phyloP scores from a whole-genome alignment of 2,329 filamentous ascomycete species.

The Paracoccidioides lutzii region DNA sequence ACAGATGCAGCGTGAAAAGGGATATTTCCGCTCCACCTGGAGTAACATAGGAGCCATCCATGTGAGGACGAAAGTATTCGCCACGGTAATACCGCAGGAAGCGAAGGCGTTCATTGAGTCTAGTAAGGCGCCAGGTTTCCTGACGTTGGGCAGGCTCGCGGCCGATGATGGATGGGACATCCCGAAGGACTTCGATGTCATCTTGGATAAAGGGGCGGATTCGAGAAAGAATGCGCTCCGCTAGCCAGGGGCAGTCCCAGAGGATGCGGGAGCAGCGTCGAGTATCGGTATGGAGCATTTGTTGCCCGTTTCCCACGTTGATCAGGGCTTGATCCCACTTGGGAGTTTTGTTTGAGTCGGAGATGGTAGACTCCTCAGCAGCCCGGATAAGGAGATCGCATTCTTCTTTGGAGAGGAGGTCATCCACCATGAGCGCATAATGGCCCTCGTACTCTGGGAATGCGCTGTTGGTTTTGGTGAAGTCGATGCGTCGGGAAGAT shows the following conservation, averaged over 20 bases:
- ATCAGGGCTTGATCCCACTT: slow-evolving; percentile 58
- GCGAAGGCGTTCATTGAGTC: slow-evolving; percentile 60
- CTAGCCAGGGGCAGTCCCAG: slow-evolving; percentile 53
- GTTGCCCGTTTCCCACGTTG: slow-evolving; percentile 49
- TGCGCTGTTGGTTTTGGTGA: slow-evolving; percentile 29
- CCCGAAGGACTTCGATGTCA: slow-evolving; percentile 27
- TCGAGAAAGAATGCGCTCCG: slow-evolving; percentile 50
- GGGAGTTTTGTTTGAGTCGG: slow-evolving; percentile 22
- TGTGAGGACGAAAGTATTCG: slow-evolving; percentile 62
- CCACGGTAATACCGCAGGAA: slow-evolving; percentile 61
- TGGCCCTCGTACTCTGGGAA: slow-evolving; percentile 41
- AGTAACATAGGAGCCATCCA: slow-evolving; percentile 51
- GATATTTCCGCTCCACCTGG: slow-evolving; percentile 39
- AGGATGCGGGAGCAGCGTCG: slow-evolving; percentile 67
- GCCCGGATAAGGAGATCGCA: slow-evolving; percentile 45
- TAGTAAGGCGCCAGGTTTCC: slow-evolving; percentile 22
- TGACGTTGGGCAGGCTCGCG: slow-evolving; percentile 30
- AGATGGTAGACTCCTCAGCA: slow-evolving; percentile 26
- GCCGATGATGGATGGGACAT: slow-evolving; percentile 33
- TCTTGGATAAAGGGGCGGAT: slow-evolving; percentile 35
- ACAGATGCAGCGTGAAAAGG: slow-evolving; percentile 44
- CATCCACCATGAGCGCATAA: slow-evolving; percentile 52
- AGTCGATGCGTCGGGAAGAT: slow-evolving; percentile 41
- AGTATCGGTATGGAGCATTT: slow-evolving; percentile 44
- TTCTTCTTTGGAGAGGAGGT: slow-evolving; percentile 50